Percentiles rank a stretch among this genome's conserved stretches.
Evolutionary conservation across 352 stramenopile genomes (phyloP).

Genomic region (Thalassiosira oceanica): DNA sequence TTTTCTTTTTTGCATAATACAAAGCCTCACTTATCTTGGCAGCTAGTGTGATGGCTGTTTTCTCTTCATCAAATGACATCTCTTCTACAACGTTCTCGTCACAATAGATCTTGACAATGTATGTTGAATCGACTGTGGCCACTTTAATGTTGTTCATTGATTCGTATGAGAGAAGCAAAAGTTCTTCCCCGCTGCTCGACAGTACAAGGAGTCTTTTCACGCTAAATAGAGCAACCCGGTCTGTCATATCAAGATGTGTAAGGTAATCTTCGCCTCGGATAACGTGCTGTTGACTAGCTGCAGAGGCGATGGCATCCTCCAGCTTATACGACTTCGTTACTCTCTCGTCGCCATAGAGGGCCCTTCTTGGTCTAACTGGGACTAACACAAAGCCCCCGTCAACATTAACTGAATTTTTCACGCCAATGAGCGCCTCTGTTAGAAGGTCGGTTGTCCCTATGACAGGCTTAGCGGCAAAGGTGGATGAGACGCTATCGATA

Average conservation of each 20-base stretch:
- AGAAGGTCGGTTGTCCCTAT: constrained; percentile 83
- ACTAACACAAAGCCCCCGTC: constrained; percentile 20
- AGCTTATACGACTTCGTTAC: constrained; percentile 58
- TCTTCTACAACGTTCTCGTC: too few species aligned
- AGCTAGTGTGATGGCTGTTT: constrained; percentile 17
- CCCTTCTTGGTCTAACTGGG: constrained; percentile 65
- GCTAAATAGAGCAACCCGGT: constrained; percentile 70
- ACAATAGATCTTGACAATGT: too few species aligned
- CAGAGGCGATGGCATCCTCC: constrained; percentile 69
- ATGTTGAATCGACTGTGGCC: too few species aligned
- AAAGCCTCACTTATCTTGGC: constrained; percentile 16
- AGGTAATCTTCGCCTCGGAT: constrained; percentile 72
- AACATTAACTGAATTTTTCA: constrained; percentile 72
- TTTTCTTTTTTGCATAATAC: too few species aligned
- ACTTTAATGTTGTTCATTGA: too few species aligned
- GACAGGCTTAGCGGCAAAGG: too few species aligned
- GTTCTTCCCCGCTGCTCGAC: constrained; percentile 52
- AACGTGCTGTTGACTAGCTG: constrained; percentile 58
- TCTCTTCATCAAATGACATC: constrained; percentile 26
- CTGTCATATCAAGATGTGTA: constrained; percentile 66
- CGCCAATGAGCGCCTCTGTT: constrained; percentile 83
- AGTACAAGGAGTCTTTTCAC: constrained; percentile 61
- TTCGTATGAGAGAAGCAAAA: constrained; percentile 60
- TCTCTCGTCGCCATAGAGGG: constrained; percentile 71
- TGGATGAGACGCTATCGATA: too few species aligned